phyloP scores from a whole-genome alignment of 805 yeast genomes.

The Candida germanica region DNA sequence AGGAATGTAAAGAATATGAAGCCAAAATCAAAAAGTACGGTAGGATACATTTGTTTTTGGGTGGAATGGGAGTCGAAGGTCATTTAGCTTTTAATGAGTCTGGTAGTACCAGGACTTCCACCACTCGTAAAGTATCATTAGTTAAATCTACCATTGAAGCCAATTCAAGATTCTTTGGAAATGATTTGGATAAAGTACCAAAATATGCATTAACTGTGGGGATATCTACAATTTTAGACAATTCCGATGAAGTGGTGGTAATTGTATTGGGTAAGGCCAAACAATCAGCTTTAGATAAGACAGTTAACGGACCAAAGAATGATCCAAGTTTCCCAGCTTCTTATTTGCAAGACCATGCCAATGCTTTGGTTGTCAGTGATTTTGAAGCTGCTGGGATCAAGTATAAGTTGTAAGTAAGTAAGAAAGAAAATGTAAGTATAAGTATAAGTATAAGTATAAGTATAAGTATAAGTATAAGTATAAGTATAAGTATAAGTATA shows the following conservation, averaged over 20 bases:
- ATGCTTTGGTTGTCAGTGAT: slow-evolving; percentile 47
- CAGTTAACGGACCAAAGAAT: slow-evolving; percentile 36
- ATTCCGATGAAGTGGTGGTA: slow-evolving; percentile 50
- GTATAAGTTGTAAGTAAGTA: slow-evolving; percentile 24
- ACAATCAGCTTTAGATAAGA: slow-evolving; percentile 44
- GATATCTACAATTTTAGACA: slow-evolving; percentile 54
- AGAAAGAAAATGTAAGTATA: slow-evolving; percentile 4
- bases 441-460: neutral
- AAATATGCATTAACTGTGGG: slow-evolving; percentile 52
- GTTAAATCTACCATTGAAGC: slow-evolving; percentile 51
- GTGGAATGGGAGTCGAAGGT: slow-evolving; percentile 62
- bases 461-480: too few species aligned
- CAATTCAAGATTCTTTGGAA: slow-evolving; percentile 50
- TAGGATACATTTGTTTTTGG: slow-evolving; percentile 51
- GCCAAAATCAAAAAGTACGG: slow-evolving; percentile 46
- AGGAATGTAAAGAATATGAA: slow-evolving; percentile 50
- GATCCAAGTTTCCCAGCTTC: slow-evolving; percentile 47
- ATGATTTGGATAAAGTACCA: slow-evolving; percentile 48
- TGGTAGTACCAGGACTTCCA: slow-evolving; percentile 46
- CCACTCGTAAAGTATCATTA: slow-evolving; percentile 45
- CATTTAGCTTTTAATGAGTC: slow-evolving; percentile 60
- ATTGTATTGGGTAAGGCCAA: slow-evolving; percentile 51
- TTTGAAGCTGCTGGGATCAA: slow-evolving; percentile 42
- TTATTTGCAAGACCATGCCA: slow-evolving; percentile 46
- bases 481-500: too few species aligned